phyloP scores from a whole-genome alignment of 805 yeast species.

The Saccharomycopsis guyanensis region DNA sequence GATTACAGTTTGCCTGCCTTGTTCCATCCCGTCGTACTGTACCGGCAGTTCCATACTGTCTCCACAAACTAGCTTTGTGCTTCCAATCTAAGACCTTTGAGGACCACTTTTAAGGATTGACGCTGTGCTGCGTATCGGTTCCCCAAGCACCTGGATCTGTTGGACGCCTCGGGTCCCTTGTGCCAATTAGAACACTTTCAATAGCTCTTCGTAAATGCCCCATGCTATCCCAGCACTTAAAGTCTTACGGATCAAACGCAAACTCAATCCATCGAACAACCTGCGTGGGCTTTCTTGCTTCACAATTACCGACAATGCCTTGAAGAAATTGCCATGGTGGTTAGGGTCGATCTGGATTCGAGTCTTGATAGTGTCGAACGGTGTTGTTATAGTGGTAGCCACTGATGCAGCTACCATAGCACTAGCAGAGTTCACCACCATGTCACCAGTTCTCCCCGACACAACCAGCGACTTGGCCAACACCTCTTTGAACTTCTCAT shows the following conservation, averaged over 20 bases:
- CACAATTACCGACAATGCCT: constrained; percentile 32
- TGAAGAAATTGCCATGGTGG: constrained; percentile 34
- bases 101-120: no score
- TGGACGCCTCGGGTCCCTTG: no score
- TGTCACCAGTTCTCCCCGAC: constrained; percentile 29
- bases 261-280: constrained; percentile 75
- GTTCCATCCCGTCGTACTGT: no score
- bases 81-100: no score
- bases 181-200: constrained; percentile 30
- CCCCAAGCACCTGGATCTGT: no score
- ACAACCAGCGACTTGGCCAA: constrained; percentile 37
- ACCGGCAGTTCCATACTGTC: no score
- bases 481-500: constrained; percentile 62
- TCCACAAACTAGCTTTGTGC: no score
- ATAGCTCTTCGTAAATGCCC: constrained; percentile 91
- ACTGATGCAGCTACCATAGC: constrained; percentile 72
- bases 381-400: constrained; percentile 85
- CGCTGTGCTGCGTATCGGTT: no score
- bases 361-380: constrained; percentile 91
- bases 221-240: constrained; percentile 92
- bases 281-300: constrained; percentile 42
- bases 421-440: constrained; percentile 61
- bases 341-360: constrained; percentile 70
- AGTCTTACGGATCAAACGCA: constrained; percentile 79
- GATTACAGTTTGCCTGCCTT: no score